phyloP scores from a whole-genome alignment of 371 early-diverging fungal genomes.

The Mucor velutinosus region DNA sequence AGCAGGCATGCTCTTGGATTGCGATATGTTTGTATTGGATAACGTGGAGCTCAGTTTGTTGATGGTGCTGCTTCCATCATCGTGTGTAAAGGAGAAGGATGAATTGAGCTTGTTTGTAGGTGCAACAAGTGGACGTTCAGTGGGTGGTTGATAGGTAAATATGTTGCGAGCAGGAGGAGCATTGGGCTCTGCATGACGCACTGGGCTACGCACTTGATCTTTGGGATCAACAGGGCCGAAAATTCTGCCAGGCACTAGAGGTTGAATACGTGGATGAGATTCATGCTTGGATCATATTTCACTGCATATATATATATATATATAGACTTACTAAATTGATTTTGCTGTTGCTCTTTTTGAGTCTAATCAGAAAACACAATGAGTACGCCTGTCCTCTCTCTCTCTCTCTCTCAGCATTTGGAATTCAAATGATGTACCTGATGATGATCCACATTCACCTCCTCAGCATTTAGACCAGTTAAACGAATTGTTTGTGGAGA shows the following conservation, averaged over 20 bases:
- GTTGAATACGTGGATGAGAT: neutral
- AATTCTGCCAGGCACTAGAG: slow-evolving; percentile 35
- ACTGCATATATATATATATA: neutral
- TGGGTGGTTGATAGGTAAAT: slow-evolving; percentile 46
- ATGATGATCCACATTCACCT: slow-evolving; percentile 17
- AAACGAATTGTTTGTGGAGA: slow-evolving; percentile 21
- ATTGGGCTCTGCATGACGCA: slow-evolving; percentile 27
- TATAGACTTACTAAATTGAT: neutral
- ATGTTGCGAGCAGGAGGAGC: slow-evolving; percentile 39
- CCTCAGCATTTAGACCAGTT: slow-evolving; percentile 17
- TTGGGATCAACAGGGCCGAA: slow-evolving; percentile 48
- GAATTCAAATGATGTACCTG: slow-evolving; percentile 12
- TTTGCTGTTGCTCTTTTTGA: slow-evolving; percentile 3
- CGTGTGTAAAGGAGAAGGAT: slow-evolving; percentile 32
- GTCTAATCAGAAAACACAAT: neutral
- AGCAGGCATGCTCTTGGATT: neutral
- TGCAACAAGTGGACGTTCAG: slow-evolving; percentile 31
- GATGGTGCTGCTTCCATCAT: slow-evolving; percentile 12
- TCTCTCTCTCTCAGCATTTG: neutral
- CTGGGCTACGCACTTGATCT: slow-evolving; percentile 34
- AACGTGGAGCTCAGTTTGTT: neutral
- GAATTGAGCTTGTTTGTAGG: slow-evolving; percentile 36
- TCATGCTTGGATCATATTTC: neutral
- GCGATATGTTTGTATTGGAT: neutral
- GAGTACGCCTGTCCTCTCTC: neutral